phyloP scores from a whole-genome alignment of 2,329 filamentous ascomycete genomes.

The Blastomyces emzantsi region DNA sequence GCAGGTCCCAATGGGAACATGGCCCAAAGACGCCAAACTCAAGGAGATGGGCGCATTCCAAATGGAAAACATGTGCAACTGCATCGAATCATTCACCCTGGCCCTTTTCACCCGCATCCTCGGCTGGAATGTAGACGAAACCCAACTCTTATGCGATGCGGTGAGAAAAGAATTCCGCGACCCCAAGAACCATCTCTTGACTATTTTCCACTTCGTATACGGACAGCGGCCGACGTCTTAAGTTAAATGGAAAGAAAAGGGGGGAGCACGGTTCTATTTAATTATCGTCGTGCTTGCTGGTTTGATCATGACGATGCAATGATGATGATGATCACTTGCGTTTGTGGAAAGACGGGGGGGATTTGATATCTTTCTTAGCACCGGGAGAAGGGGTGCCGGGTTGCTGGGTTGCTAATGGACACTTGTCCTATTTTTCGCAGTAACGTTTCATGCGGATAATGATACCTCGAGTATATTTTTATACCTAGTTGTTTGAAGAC shows the following conservation, averaged over 20 bases:
- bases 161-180: slow-evolving; percentile 27
- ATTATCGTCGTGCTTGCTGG: neutral
- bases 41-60: slow-evolving; percentile 40
- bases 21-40: slow-evolving; percentile 38
- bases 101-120: slow-evolving; percentile 24
- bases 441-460: neutral
- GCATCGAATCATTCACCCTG: slow-evolving; percentile 21
- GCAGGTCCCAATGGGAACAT: slow-evolving; percentile 22
- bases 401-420: neutral
- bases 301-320: neutral
- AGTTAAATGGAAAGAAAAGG: neutral
- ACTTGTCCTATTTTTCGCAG: neutral
- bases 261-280: neutral
- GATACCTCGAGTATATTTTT: neutral
- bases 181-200: slow-evolving; percentile 20
- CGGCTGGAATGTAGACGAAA: slow-evolving; percentile 25
- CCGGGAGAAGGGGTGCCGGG: neutral
- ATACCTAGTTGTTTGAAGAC: neutral
- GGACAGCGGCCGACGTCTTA: neutral
- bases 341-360: neutral
- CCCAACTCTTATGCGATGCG: slow-evolving; percentile 25
- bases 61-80: slow-evolving; percentile 19
- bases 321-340: neutral
- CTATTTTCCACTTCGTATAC: slow-evolving; percentile 3
- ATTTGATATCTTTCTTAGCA: neutral